Evolutionary conservation across 2,329 filamentous ascomycete genomes (phyloP).

Genomic region (Curvularia spicifera): DNA sequence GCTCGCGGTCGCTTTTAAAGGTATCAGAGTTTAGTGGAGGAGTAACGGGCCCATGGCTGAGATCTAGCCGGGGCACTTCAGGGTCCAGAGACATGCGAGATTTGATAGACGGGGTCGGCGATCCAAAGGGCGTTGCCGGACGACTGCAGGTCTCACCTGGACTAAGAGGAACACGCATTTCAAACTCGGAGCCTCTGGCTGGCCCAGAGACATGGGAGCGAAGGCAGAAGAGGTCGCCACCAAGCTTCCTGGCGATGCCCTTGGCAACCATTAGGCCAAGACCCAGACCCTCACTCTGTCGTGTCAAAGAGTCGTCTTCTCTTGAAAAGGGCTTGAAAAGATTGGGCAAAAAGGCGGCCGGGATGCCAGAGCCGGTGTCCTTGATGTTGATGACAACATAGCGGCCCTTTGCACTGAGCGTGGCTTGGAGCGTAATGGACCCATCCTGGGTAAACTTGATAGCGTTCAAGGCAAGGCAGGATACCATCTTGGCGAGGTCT

Average conservation of each 20-base stretch:
- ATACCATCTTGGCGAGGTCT: slow-evolving; percentile 68
- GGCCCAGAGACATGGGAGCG: slow-evolving; percentile 67
- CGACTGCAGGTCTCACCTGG: slow-evolving; percentile 59
- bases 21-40: slow-evolving; percentile 38
- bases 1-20: slow-evolving; percentile 25
- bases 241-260: slow-evolving; percentile 70
- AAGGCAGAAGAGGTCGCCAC: slow-evolving; percentile 70
- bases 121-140: slow-evolving; percentile 59
- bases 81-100: slow-evolving; percentile 41
- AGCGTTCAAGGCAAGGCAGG: slow-evolving; percentile 69
- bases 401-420: slow-evolving; percentile 58
- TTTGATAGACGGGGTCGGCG: slow-evolving; percentile 49
- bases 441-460: slow-evolving; percentile 74
- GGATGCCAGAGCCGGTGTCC: slow-evolving; percentile 73
- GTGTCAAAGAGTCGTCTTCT: slow-evolving; percentile 71
- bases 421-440: slow-evolving; percentile 62
- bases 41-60: slow-evolving; percentile 32
- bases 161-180: slow-evolving; percentile 68
- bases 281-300: slow-evolving; percentile 71
- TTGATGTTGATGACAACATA: slow-evolving; percentile 67
- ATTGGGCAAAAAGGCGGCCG: slow-evolving; percentile 67
- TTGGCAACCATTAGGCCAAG: slow-evolving; percentile 75
- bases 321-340: slow-evolving; percentile 74
- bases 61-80: slow-evolving; percentile 29
- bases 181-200: slow-evolving; percentile 69